Conservation (phyloP, 495 filamentous ascomycete genomes). For the Neurospora intermedia region DNA sequence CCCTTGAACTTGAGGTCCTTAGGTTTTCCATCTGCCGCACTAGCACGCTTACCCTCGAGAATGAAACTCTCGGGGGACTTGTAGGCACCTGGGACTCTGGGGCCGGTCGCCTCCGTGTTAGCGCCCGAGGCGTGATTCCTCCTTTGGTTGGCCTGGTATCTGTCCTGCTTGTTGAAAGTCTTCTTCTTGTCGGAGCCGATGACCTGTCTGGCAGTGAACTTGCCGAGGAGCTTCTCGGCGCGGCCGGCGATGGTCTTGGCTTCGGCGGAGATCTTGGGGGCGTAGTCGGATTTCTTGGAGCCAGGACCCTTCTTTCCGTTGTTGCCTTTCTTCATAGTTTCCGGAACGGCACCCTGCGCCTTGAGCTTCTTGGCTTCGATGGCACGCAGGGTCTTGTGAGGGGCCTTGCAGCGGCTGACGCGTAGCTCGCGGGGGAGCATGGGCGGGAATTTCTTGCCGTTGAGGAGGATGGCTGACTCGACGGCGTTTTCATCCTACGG, state of each 20-base stretch:
- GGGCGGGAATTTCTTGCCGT: conserved; percentile 87
- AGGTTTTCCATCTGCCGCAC: conserved; percentile 46
- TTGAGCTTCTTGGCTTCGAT: conserved; percentile 24
- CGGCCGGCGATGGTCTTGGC: conserved; percentile 67
- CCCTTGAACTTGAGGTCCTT: conserved; percentile 55
- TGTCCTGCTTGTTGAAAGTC: conserved; percentile 11
- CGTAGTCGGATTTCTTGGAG: conserved; percentile 37
- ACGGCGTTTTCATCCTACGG: conserved; percentile 68
- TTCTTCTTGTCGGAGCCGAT: conserved; percentile 18
- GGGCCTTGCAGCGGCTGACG: conserved; percentile 71
- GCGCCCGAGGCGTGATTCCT: background rate
- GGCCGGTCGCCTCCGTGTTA: conserved; percentile 9
- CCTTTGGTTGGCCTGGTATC: conserved; percentile 10
- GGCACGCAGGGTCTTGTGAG: conserved; percentile 53
- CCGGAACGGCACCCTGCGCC: background rate
- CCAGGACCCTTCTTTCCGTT: conserved; percentile 13
- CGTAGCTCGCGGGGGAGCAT: conserved; percentile 81
- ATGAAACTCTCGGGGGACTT: conserved; percentile 59
- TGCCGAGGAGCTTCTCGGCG: conserved; percentile 71
- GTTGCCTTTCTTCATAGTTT: conserved; percentile 3
- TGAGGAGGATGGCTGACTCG: conserved; percentile 73
- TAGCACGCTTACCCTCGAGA: conserved; percentile 86
- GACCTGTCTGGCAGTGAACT: conserved; percentile 60
- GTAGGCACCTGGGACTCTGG: background rate
- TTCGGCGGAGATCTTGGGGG: conserved; percentile 53